Evolutionary conservation across 1,284 basidiomycete species (phyloP), one percentile per base, ranked within the genome.

Genomic region (Chondrostereum purpureum): DNA sequence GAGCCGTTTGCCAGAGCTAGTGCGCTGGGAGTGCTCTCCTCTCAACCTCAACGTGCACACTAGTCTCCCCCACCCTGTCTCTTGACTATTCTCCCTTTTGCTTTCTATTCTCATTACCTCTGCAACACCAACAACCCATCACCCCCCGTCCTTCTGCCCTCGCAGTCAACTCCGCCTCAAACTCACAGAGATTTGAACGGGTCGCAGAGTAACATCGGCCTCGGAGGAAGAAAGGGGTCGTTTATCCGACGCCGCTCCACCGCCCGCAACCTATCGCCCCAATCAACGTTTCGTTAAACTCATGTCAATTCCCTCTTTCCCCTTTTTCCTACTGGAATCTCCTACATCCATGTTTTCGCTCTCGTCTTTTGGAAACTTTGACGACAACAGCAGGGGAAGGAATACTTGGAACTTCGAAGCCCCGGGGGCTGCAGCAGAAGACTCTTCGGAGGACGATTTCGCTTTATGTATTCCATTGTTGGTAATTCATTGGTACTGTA

Each of bases 291-390:
- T 63, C 14, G 13, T 13, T 20, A 24, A 39, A 16, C 47, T 53
- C 37, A 61, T 59, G 23, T 50, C 58, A 27, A n/a, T n/a, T n/a
- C 76, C 72, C 13, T 67, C 86, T 31, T 68, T 88, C 10, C 84
- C 84, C 1, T 77, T 83, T 3, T 87, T 85, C 67, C 60, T 88
- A 48, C 80, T 83, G 56, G 80, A 86, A 48, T 82, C 80, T 12
- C 71, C 81, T 3, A 68, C 79, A 2, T 79, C 78, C 17, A 70
- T 76, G 3, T 78, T 78, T 1, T 81, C 78, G 2, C 27, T 31
- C n/a, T n/a, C 27, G 27, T 31, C 27, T n/a, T 31, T n/a, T n/a
- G 27, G 8, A 8, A 31, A n/a, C 27, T 8, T 31, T n/a, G n/a
- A n/a, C n/a, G n/a, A n/a, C n/a, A n/a, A n/a, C n/a, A n/a, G n/a